Base-by-base conservation (phyloP, 441 rosid species). In the Adansonia gregorii region DNA sequence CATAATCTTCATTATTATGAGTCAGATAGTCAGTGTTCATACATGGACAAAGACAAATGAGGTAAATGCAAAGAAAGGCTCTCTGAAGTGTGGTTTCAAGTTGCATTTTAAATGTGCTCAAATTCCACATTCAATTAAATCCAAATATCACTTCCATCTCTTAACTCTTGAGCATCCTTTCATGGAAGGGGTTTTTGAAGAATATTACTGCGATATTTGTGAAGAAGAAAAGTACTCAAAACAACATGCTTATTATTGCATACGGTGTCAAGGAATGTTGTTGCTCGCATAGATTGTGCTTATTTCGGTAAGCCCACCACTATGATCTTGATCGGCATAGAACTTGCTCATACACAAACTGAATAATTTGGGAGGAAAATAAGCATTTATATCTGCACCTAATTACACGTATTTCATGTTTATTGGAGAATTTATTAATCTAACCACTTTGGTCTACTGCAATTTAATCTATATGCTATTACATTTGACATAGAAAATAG, bases 231-330 rank as follows among this genome's bases (percentile, higher is more conserved):
- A 67, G 24, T 19, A 69, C 45, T 60, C 79, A 24, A 45, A 22
- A 10, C n/a, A 67, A n/a, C 67, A 60, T 5, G 58, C 58, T 6
- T 77, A 68, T 15, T 45, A 4, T n/a, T 77, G 75, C 12, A 35
- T 46, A 17, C 59, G 48, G n/a, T 68, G 69, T 46, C 19, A 7
- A 0, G 73, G 54, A 4, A 1, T 68, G 4, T 59, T 49, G 20
- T 59, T 43, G 75, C 68, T 24, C 75, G 69, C 11, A 69, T 77
- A 15, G 79, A 72, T 75, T 19, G 54, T 15, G 6, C 8, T 54
- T 0, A 5, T 15, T 19, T 8, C 15, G 0, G 22, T 55, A 6
- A 5, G 20, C 1, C 9, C 1, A 5, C 22, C 0, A 4, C 59
- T n/a, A n/a, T 4, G 61, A 56, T 17, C 24, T 56, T 3, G 35